Conservation (phyloP, 192 early-diverging fungal species). For the Physocladia obscura region DNA sequence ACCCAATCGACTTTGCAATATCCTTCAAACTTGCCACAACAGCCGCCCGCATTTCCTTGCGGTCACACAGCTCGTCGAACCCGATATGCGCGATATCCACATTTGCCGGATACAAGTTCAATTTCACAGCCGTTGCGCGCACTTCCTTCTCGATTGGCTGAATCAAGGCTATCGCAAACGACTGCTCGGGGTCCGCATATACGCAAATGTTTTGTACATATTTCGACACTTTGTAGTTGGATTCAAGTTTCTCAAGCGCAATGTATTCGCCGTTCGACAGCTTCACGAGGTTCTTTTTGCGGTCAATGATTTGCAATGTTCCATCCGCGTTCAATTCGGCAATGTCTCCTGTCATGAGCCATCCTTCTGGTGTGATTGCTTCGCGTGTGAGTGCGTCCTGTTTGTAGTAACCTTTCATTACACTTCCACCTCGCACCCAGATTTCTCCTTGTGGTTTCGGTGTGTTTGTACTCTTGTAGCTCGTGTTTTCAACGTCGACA, state of each 20-base stretch:
- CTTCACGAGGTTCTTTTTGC: constrained; percentile 97
- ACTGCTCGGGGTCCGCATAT: constrained; percentile 64
- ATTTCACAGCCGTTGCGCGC: background rate
- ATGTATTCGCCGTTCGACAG: constrained; percentile 84
- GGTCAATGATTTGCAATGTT: constrained; percentile 76
- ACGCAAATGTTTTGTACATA: constrained; percentile 70
- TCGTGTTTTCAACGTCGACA: constrained; percentile 56
- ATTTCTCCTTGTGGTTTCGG: constrained; percentile 73
- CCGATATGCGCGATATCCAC: constrained; percentile 28
- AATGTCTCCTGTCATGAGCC: constrained; percentile 92
- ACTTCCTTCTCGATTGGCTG: constrained; percentile 60
- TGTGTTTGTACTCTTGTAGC: constrained; percentile 33
- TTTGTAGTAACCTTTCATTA: constrained; percentile 81
- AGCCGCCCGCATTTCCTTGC: constrained; percentile 33
- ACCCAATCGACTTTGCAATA: constrained; percentile 60
- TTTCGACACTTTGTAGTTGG: constrained; percentile 73
- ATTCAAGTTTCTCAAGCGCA: constrained; percentile 91
- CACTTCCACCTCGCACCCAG: constrained; percentile 78
- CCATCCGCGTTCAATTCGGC: constrained; percentile 81
- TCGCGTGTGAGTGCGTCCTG: constrained; percentile 67
- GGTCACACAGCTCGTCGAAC: constrained; percentile 52
- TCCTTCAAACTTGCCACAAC: constrained; percentile 57
- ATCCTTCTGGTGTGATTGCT: constrained; percentile 71
- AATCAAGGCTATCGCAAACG: constrained; percentile 74
- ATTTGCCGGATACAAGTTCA: background rate